Evolutionary conservation across 768 basidiomycete genomes (phyloP).

Genomic region (Suillus variegatus): DNA sequence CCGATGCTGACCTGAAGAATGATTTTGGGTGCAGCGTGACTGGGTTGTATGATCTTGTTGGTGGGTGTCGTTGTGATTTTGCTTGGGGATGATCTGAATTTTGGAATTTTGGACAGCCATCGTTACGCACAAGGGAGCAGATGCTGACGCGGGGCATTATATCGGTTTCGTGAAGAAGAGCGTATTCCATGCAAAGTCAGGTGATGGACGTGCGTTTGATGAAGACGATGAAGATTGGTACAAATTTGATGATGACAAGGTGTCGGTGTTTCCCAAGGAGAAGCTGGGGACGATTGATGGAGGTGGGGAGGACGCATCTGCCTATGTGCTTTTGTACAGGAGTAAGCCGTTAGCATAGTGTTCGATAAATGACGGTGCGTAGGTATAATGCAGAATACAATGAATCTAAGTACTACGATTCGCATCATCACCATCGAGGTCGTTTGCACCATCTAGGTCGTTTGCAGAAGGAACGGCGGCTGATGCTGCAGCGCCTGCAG

Average conservation of each 20-base stretch:
- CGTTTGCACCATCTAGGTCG: constrained; percentile 57
- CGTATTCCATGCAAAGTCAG: constrained; percentile 47
- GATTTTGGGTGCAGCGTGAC: constrained; percentile 77
- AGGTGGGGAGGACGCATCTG: constrained; percentile 88
- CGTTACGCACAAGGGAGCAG: constrained; percentile 95
- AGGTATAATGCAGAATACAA: constrained; percentile 1
- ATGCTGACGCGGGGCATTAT: constrained; percentile 95
- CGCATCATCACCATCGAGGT: constrained; percentile 49
- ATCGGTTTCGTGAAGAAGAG: constrained; percentile 88
- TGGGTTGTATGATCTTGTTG: constrained; percentile 89
- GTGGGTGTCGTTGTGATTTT: constrained; percentile 44
- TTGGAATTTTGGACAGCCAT: constrained; percentile 58
- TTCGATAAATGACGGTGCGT: neutral
- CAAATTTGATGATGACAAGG: constrained; percentile 97
- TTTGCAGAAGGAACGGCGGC: constrained; percentile 76
- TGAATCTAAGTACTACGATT: constrained; percentile 3
- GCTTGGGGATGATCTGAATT: neutral
- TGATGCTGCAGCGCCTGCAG: constrained; percentile 64
- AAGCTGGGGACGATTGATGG: constrained; percentile 86
- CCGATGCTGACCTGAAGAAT: constrained; percentile 59
- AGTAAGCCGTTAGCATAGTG: constrained; percentile 48
- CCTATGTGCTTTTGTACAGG: constrained; percentile 88
- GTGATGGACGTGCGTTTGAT: constrained; percentile 28
- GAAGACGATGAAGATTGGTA: constrained; percentile 86
- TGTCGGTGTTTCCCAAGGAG: constrained; percentile 80